These are phyloP conservation scores for Didymellaceae sp. DNA, from an alignment of 2,329 filamentous ascomycete genomes.

Conservation along the genomic window DNA sequence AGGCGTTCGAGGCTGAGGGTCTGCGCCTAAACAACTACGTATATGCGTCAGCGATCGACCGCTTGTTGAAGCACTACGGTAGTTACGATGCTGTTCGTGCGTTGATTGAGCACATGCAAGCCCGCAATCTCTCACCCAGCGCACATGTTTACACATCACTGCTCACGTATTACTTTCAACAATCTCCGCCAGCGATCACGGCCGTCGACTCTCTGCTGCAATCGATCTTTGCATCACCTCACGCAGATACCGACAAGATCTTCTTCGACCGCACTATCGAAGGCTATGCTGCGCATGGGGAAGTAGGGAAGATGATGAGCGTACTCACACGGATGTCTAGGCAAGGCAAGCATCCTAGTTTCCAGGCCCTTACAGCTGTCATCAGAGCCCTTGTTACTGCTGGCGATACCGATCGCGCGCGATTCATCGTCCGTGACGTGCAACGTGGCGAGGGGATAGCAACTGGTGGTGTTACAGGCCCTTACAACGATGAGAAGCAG, in stretches of 20 bases:
- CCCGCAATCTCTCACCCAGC: conserved; percentile 60
- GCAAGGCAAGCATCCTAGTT: conserved; percentile 52
- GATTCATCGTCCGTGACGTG: conserved; percentile 48
- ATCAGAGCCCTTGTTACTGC: conserved; percentile 48
- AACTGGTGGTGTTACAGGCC: conserved; percentile 27
- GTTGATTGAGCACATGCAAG: conserved; percentile 68
- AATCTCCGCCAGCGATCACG: conserved; percentile 63
- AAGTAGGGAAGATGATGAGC: conserved; percentile 55
- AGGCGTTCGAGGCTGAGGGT: conserved; percentile 61
- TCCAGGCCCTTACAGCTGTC: conserved; percentile 49
- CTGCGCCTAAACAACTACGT: conserved; percentile 66
- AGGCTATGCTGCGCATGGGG: conserved; percentile 65
- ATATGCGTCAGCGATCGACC: conserved; percentile 74
- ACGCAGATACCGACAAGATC: conserved; percentile 56
- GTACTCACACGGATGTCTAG: conserved; percentile 50
- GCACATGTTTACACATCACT: conserved; percentile 78
- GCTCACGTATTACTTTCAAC: conserved; percentile 69
- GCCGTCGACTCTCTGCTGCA: conserved; percentile 66
- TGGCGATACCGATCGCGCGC: conserved; percentile 44
- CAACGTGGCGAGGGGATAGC: conserved; percentile 41
- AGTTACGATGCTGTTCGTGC: conserved; percentile 62
- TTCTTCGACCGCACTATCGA: conserved; percentile 75
- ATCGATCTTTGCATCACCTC: conserved; percentile 46
- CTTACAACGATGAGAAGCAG: conserved; percentile 9
- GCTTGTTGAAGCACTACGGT: conserved; percentile 59